Conservation (phyloP, 192 early-diverging fungal genomes). For the Coemansia sp. region DNA sequence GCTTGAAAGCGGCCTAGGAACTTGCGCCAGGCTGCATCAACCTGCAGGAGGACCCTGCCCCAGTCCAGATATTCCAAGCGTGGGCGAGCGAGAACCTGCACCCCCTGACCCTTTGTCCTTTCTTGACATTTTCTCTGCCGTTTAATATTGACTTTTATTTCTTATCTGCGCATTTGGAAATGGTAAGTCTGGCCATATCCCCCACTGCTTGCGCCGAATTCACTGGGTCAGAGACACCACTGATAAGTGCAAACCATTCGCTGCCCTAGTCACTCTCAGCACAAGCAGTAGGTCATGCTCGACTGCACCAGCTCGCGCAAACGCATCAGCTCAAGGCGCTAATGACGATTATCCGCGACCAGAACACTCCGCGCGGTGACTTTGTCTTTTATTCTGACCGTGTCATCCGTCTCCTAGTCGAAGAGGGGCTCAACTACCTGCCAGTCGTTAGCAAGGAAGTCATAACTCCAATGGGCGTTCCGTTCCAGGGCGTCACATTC, state of each 20-base stretch:
- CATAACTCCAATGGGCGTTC: constrained; percentile 73
- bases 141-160: not conserved
- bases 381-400: constrained; percentile 95
- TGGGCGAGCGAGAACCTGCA: not conserved
- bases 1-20: not conserved
- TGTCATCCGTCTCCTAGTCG: constrained; percentile 84
- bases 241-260: not conserved
- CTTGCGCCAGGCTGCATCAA: not conserved
- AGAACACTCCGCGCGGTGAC: constrained; percentile 77
- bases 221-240: not conserved
- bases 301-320: constrained; percentile 68
- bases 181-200: not conserved
- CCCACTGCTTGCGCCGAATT: not conserved
- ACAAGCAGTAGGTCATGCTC: constrained; percentile 49
- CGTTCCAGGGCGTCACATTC: constrained; percentile 75
- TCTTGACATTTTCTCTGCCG: not conserved
- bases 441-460: constrained; percentile 80
- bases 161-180: not conserved
- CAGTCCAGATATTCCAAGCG: not conserved
- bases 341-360: constrained; percentile 84
- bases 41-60: not conserved
- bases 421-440: constrained; percentile 92
- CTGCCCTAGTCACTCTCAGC: constrained; percentile 25
- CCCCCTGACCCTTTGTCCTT: not conserved
- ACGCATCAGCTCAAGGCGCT: constrained; percentile 77